Evolutionary conservation across 306 rosid species (phyloP).

Genomic region (Hippophae tibetana): DNA sequence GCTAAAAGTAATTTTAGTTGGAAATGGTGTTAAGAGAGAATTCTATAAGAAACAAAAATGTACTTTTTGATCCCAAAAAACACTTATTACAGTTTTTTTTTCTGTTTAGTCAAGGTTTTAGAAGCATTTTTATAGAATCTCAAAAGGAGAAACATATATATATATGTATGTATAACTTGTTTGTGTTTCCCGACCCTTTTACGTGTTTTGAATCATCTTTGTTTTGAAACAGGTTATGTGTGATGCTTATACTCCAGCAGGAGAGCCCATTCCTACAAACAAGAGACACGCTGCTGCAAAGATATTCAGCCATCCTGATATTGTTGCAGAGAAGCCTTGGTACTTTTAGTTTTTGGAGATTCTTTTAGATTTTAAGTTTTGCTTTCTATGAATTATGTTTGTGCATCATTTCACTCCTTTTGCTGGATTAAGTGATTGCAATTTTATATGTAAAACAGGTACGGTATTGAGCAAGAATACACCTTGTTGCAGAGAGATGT

Average conservation of each 20-base stretch:
- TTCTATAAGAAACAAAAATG: no score
- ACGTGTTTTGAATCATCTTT: not conserved
- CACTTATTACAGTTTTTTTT: no score
- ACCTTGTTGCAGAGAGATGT: slow-evolving; percentile 76
- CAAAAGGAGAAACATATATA: no score
- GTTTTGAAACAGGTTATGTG: slow-evolving; percentile 46
- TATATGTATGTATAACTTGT: not conserved
- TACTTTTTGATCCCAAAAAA: no score
- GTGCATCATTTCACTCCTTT: not conserved
- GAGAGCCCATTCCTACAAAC: slow-evolving; percentile 64
- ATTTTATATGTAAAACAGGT: slow-evolving; percentile 39
- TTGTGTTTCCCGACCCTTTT: not conserved
- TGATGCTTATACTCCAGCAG: slow-evolving; percentile 57
- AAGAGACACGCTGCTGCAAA: slow-evolving; percentile 56
- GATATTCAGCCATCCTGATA: slow-evolving; percentile 55
- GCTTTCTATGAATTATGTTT: not conserved
- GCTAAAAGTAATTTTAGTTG: no score
- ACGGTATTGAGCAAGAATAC: slow-evolving; percentile 89
- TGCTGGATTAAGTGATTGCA: no score
- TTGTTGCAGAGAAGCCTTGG: slow-evolving; percentile 63
- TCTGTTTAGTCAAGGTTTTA: no score
- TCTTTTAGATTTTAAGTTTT: not conserved
- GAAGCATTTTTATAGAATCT: no score
- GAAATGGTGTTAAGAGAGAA: no score
- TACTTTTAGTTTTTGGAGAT: not conserved